Conservation (phyloP, 805 yeast species). For the Geotrichum ghanense region DNA sequence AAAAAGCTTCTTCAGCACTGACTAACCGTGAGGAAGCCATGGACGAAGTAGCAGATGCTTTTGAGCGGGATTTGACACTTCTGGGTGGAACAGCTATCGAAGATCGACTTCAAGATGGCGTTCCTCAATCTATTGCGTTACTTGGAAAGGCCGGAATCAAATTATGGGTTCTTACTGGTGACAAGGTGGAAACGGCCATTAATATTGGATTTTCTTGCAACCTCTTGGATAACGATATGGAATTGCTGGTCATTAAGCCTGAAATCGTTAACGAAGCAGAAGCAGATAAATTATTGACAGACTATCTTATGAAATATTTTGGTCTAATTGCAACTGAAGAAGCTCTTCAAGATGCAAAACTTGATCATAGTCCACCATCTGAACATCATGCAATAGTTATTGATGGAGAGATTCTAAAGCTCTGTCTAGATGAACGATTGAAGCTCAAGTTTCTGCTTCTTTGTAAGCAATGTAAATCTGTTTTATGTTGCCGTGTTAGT, state of each 20-base stretch:
- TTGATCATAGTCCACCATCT: constrained; percentile 55
- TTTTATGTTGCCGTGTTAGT: constrained; percentile 75
- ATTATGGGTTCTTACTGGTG: constrained; percentile 78
- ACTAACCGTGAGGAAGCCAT: constrained; percentile 48
- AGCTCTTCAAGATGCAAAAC: constrained; percentile 38
- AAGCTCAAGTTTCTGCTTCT: constrained; percentile 49
- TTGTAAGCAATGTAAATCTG: constrained; percentile 67
- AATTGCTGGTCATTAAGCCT: constrained; percentile 43
- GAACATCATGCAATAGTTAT: constrained; percentile 49
- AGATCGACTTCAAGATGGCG: constrained; percentile 68
- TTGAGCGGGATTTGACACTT: constrained; percentile 45
- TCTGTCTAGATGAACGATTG: constrained; percentile 29
- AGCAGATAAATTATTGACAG: constrained; percentile 26
- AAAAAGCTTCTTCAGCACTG: constrained; percentile 41
- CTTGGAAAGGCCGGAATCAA: constrained; percentile 65
- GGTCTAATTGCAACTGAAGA: constrained; percentile 32
- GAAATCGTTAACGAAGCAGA: constrained; percentile 22
- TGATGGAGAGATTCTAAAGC: constrained; percentile 56
- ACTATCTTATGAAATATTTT: constrained; percentile 39
- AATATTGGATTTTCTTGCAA: constrained; percentile 75
- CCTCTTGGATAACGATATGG: constrained; percentile 55
- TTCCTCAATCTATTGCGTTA: constrained; percentile 59
- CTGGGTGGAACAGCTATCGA: constrained; percentile 79
- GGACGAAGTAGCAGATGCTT: constrained; percentile 42
- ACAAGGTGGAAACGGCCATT: constrained; percentile 73